phyloP scores from a whole-genome alignment of 1,284 basidiomycete genomes.

The Heterobasidion irregulare region DNA sequence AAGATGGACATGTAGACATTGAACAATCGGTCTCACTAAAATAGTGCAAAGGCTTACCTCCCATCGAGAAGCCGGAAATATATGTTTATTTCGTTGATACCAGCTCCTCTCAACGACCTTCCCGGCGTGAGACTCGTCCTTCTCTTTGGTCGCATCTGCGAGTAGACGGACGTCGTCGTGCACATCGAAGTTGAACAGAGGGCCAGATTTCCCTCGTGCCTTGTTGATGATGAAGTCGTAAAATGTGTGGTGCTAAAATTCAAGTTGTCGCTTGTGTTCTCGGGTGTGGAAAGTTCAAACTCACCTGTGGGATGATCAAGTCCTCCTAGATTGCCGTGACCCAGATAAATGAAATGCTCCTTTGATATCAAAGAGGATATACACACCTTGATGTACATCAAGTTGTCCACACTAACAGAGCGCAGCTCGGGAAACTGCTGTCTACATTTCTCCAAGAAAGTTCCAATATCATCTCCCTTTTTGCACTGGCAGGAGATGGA shows the following conservation, averaged over 20 bases:
- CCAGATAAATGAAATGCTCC: neutral
- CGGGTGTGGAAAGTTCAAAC: slow-evolving; percentile 2
- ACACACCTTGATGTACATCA: slow-evolving; percentile 96
- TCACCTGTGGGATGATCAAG: slow-evolving; percentile 87
- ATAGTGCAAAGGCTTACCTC: slow-evolving; percentile 48
- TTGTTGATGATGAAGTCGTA: slow-evolving; percentile 99
- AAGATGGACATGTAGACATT: neutral
- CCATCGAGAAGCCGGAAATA: slow-evolving; percentile 94
- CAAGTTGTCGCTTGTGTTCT: neutral
- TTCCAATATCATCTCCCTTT: slow-evolving; percentile 91
- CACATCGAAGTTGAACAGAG: slow-evolving; percentile 98
- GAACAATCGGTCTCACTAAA: neutral
- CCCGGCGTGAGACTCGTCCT: slow-evolving; percentile 97
- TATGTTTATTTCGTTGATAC: slow-evolving; percentile 96
- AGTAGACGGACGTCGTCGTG: slow-evolving; percentile 96
- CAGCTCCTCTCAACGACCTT: slow-evolving; percentile 97
- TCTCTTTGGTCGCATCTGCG: slow-evolving; percentile 93
- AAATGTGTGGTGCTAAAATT: slow-evolving; percentile 87
- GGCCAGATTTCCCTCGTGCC: slow-evolving; percentile 95
- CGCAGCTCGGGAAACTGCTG: slow-evolving; percentile 89
- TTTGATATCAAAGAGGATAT: neutral
- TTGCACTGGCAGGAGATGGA: slow-evolving; percentile 60
- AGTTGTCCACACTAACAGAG: slow-evolving; percentile 85
- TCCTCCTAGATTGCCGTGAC: slow-evolving; percentile 59
- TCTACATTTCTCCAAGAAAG: slow-evolving; percentile 89